Conservation (phyloP, 2,329 filamentous ascomycete species). For the Tolypocladium endophyticum region DNA sequence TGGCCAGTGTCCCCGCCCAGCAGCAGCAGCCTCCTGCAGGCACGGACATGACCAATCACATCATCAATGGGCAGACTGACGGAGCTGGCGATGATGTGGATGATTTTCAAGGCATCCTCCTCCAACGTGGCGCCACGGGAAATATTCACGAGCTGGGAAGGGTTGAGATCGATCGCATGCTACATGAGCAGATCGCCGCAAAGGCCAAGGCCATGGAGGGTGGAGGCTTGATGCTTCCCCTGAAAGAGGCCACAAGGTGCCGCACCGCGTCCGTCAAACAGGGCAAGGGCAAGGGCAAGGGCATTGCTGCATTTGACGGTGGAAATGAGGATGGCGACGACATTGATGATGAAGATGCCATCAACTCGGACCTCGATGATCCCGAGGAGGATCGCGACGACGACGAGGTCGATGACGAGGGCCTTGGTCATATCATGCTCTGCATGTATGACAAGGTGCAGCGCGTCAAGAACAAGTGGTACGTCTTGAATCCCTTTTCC, state of each 20-base stretch:
- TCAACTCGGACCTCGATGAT: conserved; percentile 97
- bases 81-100: conserved; percentile 50
- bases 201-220: conserved; percentile 61
- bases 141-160: conserved; percentile 45
- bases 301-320: conserved; percentile 49
- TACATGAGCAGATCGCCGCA: conserved; percentile 57
- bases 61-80: conserved; percentile 54
- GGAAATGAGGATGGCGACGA: conserved; percentile 49
- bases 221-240: conserved; percentile 64
- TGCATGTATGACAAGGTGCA: conserved; percentile 99
- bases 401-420: conserved; percentile 79
- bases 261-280: conserved; percentile 7
- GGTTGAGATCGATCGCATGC: conserved; percentile 55
- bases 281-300: conserved; percentile 13
- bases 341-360: conserved; percentile 78
- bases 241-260: conserved; percentile 42
- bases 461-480: conserved; percentile 97
- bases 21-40: conserved; percentile 19
- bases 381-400: conserved; percentile 77
- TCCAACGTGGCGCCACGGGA: conserved; percentile 43
- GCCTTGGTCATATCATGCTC: conserved; percentile 82
- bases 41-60: conserved; percentile 16
- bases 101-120: conserved; percentile 47
- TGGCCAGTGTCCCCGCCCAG: neutral
- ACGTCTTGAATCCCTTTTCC: conserved; percentile 15